Percentiles rank a stretch among this genome's conserved stretches.
These are phyloP conservation scores for Oemleria cerasiformis DNA, from an alignment of 306 rosid species.

Conservation along the genomic window DNA sequence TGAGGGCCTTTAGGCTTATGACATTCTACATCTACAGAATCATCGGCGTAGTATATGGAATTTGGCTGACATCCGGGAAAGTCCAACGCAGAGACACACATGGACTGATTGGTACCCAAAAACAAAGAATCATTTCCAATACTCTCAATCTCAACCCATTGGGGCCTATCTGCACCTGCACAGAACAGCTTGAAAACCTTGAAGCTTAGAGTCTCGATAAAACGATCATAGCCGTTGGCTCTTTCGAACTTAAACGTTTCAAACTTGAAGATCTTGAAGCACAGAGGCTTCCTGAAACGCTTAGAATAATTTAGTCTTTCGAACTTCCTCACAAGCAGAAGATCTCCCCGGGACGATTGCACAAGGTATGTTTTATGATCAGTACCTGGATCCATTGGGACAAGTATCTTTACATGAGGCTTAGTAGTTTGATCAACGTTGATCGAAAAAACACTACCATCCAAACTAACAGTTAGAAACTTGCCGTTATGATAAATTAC, in stretches of 20 bases:
- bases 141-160: neutral
- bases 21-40: neutral
- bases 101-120: conserved; percentile 1
- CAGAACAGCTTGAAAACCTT: neutral
- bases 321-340: conserved; percentile 1
- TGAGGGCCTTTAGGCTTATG: neutral
- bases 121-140: conserved; percentile 6
- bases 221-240: neutral
- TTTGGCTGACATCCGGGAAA: neutral
- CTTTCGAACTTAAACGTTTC: neutral
- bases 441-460: neutral
- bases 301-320: neutral
- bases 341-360: neutral
- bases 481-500: neutral
- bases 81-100: conserved; percentile 7
- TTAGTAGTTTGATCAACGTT: neutral
- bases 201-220: neutral
- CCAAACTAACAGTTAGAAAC: neutral
- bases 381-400: neutral
- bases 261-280: neutral
- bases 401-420: neutral
- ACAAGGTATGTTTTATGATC: neutral
- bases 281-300: neutral
- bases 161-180: no score
- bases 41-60: neutral